These are phyloP conservation scores for Leishmania tarentolae DNA, from an alignment of 208 protist genomes.

Conservation along the genomic window DNA sequence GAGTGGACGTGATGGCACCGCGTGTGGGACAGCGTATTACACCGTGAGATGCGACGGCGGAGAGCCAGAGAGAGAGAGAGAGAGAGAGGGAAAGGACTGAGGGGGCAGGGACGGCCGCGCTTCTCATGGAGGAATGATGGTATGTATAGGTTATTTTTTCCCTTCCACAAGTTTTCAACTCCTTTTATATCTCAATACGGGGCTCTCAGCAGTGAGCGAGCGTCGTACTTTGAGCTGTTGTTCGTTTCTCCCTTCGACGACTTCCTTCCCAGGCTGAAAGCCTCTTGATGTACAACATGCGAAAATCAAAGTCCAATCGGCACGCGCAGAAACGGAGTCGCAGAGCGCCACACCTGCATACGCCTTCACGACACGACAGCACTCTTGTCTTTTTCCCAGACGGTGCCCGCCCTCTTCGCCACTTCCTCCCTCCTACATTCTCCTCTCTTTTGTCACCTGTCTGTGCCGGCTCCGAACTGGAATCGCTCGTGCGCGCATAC, in stretches of 20 bases:
- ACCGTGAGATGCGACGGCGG: neutral
- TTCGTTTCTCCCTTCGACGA: neutral
- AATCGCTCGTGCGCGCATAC: no score
- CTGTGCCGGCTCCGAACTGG: no score
- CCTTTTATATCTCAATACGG: neutral
- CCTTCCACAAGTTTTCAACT: no score
- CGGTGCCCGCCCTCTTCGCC: neutral
- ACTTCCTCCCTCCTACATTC: no score
- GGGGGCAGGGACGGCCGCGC: no score
- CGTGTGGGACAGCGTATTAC: neutral
- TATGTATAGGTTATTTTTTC: neutral
- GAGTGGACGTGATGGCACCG: neutral
- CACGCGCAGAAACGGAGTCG: neutral
- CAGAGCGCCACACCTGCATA: neutral
- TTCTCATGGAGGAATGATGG: neutral
- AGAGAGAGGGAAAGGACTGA: neutral
- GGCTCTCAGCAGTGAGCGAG: neutral
- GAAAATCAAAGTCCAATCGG: neutral
- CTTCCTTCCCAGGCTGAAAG: neutral
- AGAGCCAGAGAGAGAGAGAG: no score
- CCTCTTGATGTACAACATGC: neutral
- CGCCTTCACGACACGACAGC: neutral
- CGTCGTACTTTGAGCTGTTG: neutral
- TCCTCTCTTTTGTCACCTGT: no score
- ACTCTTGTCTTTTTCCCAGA: neutral